These are phyloP conservation scores for Chrysopogon serrulatus DNA, from an alignment of 176 grass and related monocot species.

Conservation along the genomic window DNA sequence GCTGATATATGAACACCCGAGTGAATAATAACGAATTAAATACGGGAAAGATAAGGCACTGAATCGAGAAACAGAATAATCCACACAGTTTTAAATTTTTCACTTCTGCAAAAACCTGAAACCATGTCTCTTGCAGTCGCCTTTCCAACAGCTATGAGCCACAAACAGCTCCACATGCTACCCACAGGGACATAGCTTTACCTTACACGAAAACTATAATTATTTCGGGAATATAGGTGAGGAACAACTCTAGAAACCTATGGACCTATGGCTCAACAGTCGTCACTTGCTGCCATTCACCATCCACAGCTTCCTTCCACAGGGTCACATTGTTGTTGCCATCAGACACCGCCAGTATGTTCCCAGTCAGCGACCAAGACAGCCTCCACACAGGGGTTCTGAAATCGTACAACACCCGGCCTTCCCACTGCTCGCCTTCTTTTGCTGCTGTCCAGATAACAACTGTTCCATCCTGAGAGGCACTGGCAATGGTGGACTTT, in stretches of 20 bases:
- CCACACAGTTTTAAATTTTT: neutral
- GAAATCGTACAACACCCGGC: slow-evolving; percentile 61
- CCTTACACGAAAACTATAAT: neutral
- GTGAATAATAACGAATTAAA: neutral
- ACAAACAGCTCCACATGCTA: neutral
- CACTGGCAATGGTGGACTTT: slow-evolving; percentile 71
- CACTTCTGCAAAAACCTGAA: neutral
- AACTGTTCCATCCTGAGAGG: slow-evolving; percentile 79
- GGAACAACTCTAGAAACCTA: slow-evolving; percentile 4
- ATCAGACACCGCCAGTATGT: slow-evolving; percentile 67
- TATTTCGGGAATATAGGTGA: neutral
- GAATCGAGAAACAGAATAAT: neutral
- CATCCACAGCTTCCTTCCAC: slow-evolving; percentile 68
- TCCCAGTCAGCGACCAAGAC: slow-evolving; percentile 69
- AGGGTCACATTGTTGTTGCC: slow-evolving; percentile 68
- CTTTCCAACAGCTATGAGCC: neutral
- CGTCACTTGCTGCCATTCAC: slow-evolving; percentile 76
- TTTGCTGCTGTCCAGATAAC: slow-evolving; percentile 67
- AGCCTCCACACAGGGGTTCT: slow-evolving; percentile 66
- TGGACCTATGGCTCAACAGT: slow-evolving; percentile 58
- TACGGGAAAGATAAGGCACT: neutral
- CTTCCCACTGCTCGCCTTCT: slow-evolving; percentile 76
- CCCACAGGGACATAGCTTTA: neutral
- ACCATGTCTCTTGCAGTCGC: neutral
- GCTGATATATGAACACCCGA: neutral